phyloP scores from a whole-genome alignment of 257 asterid genomes.

The Solanum medicagineum region DNA sequence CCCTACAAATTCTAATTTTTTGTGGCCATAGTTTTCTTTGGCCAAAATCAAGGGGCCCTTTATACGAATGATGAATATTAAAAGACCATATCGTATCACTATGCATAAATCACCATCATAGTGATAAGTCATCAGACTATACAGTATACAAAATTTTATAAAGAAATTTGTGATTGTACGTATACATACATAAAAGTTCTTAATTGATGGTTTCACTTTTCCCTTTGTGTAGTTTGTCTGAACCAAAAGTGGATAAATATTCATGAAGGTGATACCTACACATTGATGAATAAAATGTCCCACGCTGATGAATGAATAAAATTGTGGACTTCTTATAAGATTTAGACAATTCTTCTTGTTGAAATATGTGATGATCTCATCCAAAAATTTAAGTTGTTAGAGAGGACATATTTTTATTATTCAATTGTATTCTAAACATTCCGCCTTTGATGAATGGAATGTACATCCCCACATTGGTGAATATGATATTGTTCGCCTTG shows the following conservation, averaged over 20 bases:
- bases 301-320: not conserved
- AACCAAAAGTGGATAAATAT: not conserved
- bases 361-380: too few species aligned
- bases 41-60: not conserved
- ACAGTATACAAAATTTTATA: not conserved
- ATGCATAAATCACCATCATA: not conserved
- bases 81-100: not conserved
- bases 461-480: too few species aligned
- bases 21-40: not conserved
- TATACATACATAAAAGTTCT: not conserved
- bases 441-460: too few species aligned
- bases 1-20: not conserved
- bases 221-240: not conserved
- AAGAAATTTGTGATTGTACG: not conserved
- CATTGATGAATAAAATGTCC: not conserved
- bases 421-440: too few species aligned
- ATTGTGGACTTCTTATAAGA: too few species aligned
- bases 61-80: not conserved
- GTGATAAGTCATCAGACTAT: not conserved
- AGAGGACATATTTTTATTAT: too few species aligned
- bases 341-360: too few species aligned
- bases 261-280: not conserved
- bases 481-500: too few species aligned
- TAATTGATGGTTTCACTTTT: not conserved
- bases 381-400: too few species aligned